Conservation (phyloP, 1,139 yeast species). For the Debaryomyces robertsiae region DNA sequence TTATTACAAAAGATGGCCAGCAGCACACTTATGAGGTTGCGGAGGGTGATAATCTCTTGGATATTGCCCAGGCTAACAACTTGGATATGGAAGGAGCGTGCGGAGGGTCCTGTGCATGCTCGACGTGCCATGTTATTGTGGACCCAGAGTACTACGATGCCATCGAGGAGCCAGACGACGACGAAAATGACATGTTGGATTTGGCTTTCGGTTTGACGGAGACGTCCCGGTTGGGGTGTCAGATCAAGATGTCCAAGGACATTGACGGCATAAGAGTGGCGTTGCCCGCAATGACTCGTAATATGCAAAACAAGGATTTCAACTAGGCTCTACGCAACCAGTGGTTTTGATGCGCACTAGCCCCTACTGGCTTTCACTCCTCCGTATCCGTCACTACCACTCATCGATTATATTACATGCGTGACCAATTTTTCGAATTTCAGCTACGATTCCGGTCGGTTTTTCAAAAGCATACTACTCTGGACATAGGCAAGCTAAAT, state of each 20-base stretch:
- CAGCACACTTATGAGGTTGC: constrained; percentile 83
- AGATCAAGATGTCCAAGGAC: constrained; percentile 84
- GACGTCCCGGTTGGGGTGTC: constrained; percentile 95
- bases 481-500: constrained; percentile 2
- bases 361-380: too few relatives aligned
- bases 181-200: constrained; percentile 97
- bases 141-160: constrained; percentile 92
- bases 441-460: not conserved
- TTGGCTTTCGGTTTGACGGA: constrained; percentile 96
- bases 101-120: constrained; percentile 98
- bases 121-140: constrained; percentile 94
- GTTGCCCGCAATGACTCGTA: constrained; percentile 95
- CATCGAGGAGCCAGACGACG: constrained; percentile 95
- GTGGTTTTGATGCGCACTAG: not conserved
- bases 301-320: constrained; percentile 79
- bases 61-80: constrained; percentile 92
- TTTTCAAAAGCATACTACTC: not conserved
- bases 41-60: constrained; percentile 88
- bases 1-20: constrained; percentile 87
- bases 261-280: constrained; percentile 95
- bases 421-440: too few relatives aligned
- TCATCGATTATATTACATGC: too few relatives aligned
- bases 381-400: too few relatives aligned
- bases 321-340: constrained; percentile 15
- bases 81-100: constrained; percentile 98